These are phyloP conservation scores for Ceriops decandra DNA, from an alignment of 345 rosid genomes.

Conservation along the genomic window DNA sequence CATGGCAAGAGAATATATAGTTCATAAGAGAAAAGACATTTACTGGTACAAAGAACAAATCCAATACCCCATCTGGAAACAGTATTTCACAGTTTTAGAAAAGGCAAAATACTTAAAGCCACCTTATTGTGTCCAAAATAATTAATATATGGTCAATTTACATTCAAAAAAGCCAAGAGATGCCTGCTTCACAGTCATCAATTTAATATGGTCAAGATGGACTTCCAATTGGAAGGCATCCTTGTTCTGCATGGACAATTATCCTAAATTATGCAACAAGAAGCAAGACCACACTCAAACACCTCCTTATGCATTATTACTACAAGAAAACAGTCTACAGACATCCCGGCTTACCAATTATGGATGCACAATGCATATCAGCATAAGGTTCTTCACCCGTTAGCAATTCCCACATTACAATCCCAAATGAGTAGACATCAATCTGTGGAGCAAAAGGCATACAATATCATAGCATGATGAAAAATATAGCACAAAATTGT, in stretches of 20 bases:
- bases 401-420: constrained; percentile 98
- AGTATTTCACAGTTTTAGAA: background rate
- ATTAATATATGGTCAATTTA: too few relatives aligned
- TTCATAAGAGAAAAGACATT: too few relatives aligned
- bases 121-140: too few relatives aligned
- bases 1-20: too few relatives aligned
- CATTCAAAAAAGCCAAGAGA: too few relatives aligned
- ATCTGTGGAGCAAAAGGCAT: constrained; percentile 42
- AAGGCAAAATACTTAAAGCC: background rate
- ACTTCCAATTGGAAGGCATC: too few relatives aligned
- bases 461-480: constrained; percentile 1
- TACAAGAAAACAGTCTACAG: background rate
- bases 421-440: constrained; percentile 96
- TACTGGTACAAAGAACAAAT: background rate
- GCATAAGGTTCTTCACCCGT: constrained; percentile 96
- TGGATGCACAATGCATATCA: constrained; percentile 90
- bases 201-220: too few relatives aligned
- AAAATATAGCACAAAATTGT: background rate
- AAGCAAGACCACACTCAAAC: background rate
- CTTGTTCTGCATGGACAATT: background rate
- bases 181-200: too few relatives aligned
- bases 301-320: background rate
- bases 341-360: constrained; percentile 60
- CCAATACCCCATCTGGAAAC: background rate
- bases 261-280: background rate